Evolutionary conservation across 148 eudicot species (phyloP), one percentile per base, ranked within the genome.

Genomic region (Talinum fruticosum): DNA sequence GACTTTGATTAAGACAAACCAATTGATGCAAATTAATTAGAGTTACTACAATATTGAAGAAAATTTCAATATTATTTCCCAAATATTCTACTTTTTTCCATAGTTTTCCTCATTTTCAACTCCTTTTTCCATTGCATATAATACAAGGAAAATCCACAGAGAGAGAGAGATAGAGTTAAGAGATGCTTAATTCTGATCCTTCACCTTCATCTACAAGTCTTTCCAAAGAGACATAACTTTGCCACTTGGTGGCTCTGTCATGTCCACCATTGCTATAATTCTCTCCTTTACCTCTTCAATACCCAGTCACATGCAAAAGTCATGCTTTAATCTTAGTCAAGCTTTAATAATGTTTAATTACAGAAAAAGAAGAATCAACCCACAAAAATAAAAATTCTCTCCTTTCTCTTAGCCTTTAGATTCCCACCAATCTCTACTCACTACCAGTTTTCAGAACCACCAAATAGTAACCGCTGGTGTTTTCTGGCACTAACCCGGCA

Each of bases 151-250:
- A 41, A 41, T 8, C n/a, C n/a, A 41, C 8, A 41, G 12, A 14
- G 47, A 41, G 10, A 64, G 2, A 61, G 13, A n/a, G 29, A 4
- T n/a, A 8, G 10, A 28, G 24, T 4, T n/a, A 26, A 64, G 10
- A 64, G 70, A 29, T 32, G 23, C 38, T 66, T 35, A 23, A 35
- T 18, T 36, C 3, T 68, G 44, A 68, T 26, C 54, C 78, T 76
- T 76, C 78, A 7, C 54, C 78, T 76, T 76, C 78, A 7, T 44
- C 37, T 75, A 76, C 72, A 76, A 76, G 79, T 41, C 28, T 67
- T 33, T 3, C 30, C 62, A 38, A 62, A 62, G 70, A 18, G 21
- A 47, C 32, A 76, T 24, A 34, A 62, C 30, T 71, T n/a, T 69
- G 69, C 38, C 78, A 75, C 69, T n/a, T 53, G 66, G 24, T 57